A percentile compares a stretch with the other conserved stretches of the same genome.
Conservation (phyloP, 176 grass and related monocot species). For the Ensete glaucum region DNA sequence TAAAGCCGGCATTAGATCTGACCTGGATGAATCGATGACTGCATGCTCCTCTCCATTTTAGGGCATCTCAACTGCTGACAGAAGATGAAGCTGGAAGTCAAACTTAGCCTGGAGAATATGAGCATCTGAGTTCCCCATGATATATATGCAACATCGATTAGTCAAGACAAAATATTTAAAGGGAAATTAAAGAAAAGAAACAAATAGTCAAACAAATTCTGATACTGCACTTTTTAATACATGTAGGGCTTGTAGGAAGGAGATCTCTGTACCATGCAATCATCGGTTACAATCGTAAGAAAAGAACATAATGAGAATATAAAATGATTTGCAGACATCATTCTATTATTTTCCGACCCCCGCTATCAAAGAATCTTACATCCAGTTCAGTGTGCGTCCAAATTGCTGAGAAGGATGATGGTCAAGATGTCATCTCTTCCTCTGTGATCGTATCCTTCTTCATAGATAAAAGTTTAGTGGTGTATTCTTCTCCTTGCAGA, state of each 20-base stretch:
- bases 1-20: neutral
- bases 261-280: too few species aligned
- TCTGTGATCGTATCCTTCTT: neutral
- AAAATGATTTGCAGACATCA: too few species aligned
- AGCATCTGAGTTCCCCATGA: neutral
- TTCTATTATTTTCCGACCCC: too few species aligned
- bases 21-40: neutral
- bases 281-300: too few species aligned
- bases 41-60: neutral
- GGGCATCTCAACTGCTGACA: neutral
- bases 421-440: neutral
- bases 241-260: neutral
- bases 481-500: slow-evolving; percentile 32
- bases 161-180: too few species aligned
- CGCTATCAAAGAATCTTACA: too few species aligned
- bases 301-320: too few species aligned
- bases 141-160: neutral
- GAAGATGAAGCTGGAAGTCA: neutral
- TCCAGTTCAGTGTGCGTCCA: too few species aligned
- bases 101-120: too few species aligned
- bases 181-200: too few species aligned
- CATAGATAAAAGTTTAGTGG: slow-evolving; percentile 66
- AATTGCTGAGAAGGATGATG: too few species aligned
- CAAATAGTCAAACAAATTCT: neutral
- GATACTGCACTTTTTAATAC: neutral